These are phyloP conservation scores for Aspergillus thermomutatus DNA, from an alignment of 2,329 filamentous ascomycete genomes.

Conservation along the genomic window DNA sequence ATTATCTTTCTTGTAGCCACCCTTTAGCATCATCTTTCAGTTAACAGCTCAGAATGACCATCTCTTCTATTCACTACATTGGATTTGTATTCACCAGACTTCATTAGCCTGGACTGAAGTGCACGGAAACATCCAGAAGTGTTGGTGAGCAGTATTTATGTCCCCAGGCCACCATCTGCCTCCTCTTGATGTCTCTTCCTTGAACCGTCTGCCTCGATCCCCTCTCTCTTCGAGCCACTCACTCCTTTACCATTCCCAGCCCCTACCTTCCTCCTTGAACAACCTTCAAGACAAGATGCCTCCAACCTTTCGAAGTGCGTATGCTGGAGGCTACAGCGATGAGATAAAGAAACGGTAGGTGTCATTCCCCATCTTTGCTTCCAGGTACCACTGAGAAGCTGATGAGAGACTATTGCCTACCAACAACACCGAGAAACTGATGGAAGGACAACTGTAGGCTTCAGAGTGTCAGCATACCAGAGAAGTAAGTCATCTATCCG, in stretches of 20 bases:
- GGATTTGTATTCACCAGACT: not conserved
- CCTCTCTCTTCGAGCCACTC: not conserved
- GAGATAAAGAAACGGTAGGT: conserved; percentile 21
- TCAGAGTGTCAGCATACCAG: conserved; percentile 24
- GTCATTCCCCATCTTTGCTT: not conserved
- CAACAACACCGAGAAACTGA: not conserved
- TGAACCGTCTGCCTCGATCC: not conserved
- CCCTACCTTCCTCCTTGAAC: not conserved
- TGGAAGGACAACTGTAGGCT: conserved; percentile 16
- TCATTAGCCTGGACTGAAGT: not conserved
- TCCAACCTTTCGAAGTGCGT: conserved; percentile 15
- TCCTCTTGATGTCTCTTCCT: not conserved
- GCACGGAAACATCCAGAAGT: not conserved
- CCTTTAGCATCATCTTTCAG: not conserved
- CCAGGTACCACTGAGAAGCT: no score
- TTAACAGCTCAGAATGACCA: not conserved
- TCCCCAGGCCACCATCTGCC: not conserved
- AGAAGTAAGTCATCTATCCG: conserved; percentile 26
- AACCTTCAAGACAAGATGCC: conserved; percentile 8
- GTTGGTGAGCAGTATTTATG: not conserved
- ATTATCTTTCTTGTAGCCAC: not conserved
- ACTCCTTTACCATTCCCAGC: not conserved
- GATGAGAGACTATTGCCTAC: no score
- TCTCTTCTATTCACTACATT: not conserved
- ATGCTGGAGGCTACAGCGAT: conserved; percentile 24